Conservation (phyloP, 73 alveolate species). For the Paramecium pentaurelia region DNA sequence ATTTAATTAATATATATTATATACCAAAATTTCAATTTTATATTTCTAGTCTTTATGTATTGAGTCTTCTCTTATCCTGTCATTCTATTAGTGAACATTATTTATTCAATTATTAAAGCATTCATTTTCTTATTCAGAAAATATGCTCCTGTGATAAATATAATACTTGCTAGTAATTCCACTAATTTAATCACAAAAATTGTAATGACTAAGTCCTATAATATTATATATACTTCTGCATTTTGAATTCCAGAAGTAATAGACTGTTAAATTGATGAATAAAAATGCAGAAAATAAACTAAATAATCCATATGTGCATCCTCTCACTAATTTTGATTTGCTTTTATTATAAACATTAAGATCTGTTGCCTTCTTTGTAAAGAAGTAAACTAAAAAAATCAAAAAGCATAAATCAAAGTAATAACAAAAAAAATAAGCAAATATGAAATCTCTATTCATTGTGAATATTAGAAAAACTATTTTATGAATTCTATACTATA, state of each 20-base stretch:
- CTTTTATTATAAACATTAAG: neutral
- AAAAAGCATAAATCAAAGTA: neutral
- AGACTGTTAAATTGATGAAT: neutral
- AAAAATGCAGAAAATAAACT: neutral
- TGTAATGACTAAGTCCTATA: neutral
- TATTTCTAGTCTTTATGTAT: neutral
- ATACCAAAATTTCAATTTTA: neutral
- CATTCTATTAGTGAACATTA: neutral
- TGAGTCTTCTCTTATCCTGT: neutral
- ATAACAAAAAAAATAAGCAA: neutral
- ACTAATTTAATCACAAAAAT: neutral
- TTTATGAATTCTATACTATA: neutral
- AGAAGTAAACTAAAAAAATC: neutral
- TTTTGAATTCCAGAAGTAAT: neutral
- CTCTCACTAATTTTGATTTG: neutral
- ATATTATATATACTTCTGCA: neutral
- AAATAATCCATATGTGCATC: neutral
- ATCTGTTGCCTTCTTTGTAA: neutral
- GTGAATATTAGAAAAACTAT: neutral
- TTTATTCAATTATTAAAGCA: neutral
- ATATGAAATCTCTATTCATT: neutral
- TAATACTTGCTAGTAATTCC: neutral
- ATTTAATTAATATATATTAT: neutral
- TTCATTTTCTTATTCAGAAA: neutral
- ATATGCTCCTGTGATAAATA: neutral